phyloP scores from a whole-genome alignment of 106 monocot genomes.

The Allium fistulosum region DNA sequence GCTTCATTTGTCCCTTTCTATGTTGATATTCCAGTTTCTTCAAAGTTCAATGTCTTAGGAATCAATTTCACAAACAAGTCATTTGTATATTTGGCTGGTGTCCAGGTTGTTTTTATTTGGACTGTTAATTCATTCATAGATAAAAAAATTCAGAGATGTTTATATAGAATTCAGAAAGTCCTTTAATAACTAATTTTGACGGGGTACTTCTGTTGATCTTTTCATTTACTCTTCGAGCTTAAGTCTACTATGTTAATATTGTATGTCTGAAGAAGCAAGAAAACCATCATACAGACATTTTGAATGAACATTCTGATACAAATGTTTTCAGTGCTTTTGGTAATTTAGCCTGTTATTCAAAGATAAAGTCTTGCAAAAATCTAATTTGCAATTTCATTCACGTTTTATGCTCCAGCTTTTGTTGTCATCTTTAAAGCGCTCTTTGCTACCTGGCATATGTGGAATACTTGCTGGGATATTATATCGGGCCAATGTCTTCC shows the following conservation, averaged over 20 bases:
- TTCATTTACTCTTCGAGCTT: no score
- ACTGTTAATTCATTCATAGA: neutral
- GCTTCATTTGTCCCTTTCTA: constrained; percentile 88
- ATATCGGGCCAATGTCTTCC: constrained; percentile 65
- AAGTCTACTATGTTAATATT: no score
- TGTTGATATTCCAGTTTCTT: constrained; percentile 80
- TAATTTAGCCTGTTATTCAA: no score
- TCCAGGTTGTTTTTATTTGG: constrained; percentile 16
- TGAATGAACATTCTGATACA: no score
- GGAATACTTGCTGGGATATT: constrained; percentile 71
- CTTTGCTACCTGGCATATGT: constrained; percentile 86
- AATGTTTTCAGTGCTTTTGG: no score
- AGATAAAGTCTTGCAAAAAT: no score
- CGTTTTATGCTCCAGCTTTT: constrained; percentile 52
- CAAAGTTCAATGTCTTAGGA: constrained; percentile 65
- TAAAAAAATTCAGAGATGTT: neutral
- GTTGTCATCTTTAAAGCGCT: constrained; percentile 71
- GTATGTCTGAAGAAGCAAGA: no score
- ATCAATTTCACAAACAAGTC: constrained; percentile 65
- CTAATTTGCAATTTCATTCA: constrained; percentile 12
- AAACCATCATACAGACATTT: no score
- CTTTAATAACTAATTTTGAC: no score
- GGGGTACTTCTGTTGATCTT: no score
- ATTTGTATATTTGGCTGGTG: constrained; percentile 27
- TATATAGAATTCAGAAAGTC: no score